These are phyloP conservation scores for Tanozyma kutaoensis DNA, from an alignment of 805 yeast genomes.

Conservation along the genomic window DNA sequence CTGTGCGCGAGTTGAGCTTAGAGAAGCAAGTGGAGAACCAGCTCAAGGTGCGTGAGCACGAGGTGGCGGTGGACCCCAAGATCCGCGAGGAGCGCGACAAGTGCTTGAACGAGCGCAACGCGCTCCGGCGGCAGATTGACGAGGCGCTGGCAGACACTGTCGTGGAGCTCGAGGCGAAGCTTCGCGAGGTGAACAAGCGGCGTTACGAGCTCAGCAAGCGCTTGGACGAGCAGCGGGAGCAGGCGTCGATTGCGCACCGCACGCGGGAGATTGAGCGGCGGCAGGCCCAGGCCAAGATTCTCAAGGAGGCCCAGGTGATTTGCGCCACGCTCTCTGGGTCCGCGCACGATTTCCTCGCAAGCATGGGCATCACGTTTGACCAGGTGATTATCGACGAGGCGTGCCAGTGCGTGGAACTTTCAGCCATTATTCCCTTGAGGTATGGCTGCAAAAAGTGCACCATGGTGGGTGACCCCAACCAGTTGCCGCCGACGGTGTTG, in stretches of 20 bases:
- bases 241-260: constrained; percentile 52
- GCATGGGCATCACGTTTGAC: constrained; percentile 66
- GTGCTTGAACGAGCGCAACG: constrained; percentile 45
- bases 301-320: constrained; percentile 68
- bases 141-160: constrained; percentile 23
- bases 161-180: constrained; percentile 31
- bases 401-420: constrained; percentile 89
- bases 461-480: constrained; percentile 98
- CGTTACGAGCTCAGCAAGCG: constrained; percentile 60
- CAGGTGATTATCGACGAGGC: constrained; percentile 95
- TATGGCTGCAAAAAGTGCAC: constrained; percentile 86
- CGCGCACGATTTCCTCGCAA: constrained; percentile 76
- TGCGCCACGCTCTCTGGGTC: constrained; percentile 91
- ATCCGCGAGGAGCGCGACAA: constrained; percentile 38
- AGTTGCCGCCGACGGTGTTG: constrained; percentile 91
- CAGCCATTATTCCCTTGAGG: constrained; percentile 81
- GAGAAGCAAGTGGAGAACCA: constrained; percentile 73
- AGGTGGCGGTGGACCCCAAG: constrained; percentile 28
- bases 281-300: constrained; percentile 57
- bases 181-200: constrained; percentile 43
- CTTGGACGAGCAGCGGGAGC: constrained; percentile 71
- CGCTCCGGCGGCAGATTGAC: constrained; percentile 23
- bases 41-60: constrained; percentile 25
- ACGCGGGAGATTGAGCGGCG: constrained; percentile 69
- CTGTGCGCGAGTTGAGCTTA: constrained; percentile 70